Evolutionary conservation across 1,284 basidiomycete species (phyloP).

Genomic region (Tilletia horrida): DNA sequence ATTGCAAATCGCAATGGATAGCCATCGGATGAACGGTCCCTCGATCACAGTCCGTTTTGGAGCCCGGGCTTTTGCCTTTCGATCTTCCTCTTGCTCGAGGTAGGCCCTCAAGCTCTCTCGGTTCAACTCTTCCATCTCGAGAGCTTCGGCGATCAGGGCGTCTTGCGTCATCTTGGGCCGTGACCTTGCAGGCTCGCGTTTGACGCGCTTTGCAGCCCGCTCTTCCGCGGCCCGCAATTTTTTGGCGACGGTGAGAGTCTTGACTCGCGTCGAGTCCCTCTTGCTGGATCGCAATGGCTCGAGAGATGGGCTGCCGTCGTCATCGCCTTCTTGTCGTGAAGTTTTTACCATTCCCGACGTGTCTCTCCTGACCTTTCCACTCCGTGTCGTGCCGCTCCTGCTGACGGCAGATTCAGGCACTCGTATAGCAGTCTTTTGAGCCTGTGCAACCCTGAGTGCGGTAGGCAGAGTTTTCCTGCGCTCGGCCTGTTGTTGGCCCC

Average conservation of each 20-base stretch:
- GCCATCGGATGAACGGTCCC: slow-evolving; percentile 71
- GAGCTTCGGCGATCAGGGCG: slow-evolving; percentile 72
- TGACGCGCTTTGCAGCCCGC: not conserved
- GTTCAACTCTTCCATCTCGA: slow-evolving; percentile 80
- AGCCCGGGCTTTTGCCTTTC: slow-evolving; percentile 66
- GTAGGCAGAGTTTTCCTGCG: slow-evolving; percentile 2
- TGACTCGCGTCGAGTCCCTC: not conserved
- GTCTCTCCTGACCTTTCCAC: too few relatives aligned
- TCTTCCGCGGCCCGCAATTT: not conserved
- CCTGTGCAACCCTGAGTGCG: not conserved
- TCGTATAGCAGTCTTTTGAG: slow-evolving; percentile 9
- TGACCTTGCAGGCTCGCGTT: slow-evolving; percentile 22
- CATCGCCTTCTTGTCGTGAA: slow-evolving; percentile 34
- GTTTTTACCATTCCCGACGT: slow-evolving; percentile 14
- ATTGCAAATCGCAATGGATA: slow-evolving; percentile 60
- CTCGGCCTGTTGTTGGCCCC: slow-evolving; percentile 3
- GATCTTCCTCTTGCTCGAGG: slow-evolving; percentile 73
- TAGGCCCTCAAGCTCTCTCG: slow-evolving; percentile 73
- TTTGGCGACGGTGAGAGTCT: slow-evolving; percentile 5
- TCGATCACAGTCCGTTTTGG: slow-evolving; percentile 63
- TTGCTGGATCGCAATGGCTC: slow-evolving; percentile 63
- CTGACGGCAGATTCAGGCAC: too few relatives aligned
- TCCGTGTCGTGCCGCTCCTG: not conserved
- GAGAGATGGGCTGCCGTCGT: slow-evolving; percentile 56
- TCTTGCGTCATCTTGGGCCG: slow-evolving; percentile 64